Evolutionary conservation across 2,329 filamentous ascomycete genomes (phyloP).

Genomic region (Massarina eburnea): DNA sequence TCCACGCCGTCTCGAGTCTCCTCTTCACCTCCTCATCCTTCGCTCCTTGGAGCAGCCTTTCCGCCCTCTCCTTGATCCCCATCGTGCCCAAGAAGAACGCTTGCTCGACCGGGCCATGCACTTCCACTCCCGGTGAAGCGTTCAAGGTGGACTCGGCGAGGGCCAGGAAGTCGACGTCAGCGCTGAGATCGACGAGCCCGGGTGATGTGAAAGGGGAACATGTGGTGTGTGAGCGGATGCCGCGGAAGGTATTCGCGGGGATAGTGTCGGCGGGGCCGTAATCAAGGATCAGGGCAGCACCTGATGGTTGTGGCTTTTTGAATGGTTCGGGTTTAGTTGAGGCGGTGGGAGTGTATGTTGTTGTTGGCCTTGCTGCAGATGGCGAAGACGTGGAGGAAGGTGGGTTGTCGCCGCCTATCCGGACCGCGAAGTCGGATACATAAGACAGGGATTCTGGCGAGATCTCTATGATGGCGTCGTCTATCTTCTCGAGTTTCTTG

Average conservation of each 20-base stretch:
- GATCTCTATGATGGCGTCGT: conserved; percentile 79
- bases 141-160: conserved; percentile 78
- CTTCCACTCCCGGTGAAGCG: conserved; percentile 79
- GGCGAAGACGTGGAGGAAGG: conserved; percentile 1
- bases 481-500: conserved; percentile 66
- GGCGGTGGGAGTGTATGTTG: conserved; percentile 15
- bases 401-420: conserved; percentile 69
- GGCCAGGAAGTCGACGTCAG: conserved; percentile 89
- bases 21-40: conserved; percentile 41
- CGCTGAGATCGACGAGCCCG: conserved; percentile 83
- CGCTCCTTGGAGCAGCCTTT: conserved; percentile 28
- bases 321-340: conserved; percentile 21
- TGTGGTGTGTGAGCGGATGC: conserved; percentile 74
- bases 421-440: conserved; percentile 75
- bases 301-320: conserved; percentile 66
- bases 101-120: conserved; percentile 89
- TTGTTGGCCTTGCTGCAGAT: conserved; percentile 51
- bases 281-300: conserved; percentile 92
- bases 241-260: conserved; percentile 85
- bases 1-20: conserved; percentile 73
- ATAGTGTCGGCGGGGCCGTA: conserved; percentile 81
- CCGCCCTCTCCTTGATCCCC: conserved; percentile 65
- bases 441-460: conserved; percentile 85
- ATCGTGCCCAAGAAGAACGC: conserved; percentile 75
- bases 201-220: conserved; percentile 80